These are phyloP conservation scores for Vaccinium darrowii DNA, from an alignment of 148 eudicot genomes.

Conservation along the genomic window DNA sequence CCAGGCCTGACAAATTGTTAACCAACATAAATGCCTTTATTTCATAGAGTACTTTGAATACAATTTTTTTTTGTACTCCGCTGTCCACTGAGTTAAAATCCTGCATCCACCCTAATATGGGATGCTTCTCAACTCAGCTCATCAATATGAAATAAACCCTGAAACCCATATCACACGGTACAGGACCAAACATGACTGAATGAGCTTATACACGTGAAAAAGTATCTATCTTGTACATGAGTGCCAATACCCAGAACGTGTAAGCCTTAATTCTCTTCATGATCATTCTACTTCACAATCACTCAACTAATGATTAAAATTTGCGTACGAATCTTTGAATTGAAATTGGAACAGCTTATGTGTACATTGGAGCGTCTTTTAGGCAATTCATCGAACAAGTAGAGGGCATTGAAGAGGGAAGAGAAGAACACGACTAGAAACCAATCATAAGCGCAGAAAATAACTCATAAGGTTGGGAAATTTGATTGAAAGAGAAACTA, in stretches of 20 bases:
- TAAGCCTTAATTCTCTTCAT: neutral
- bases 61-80: no score
- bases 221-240: neutral
- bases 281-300: neutral
- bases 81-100: no score
- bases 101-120: no score
- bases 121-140: no score
- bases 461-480: neutral
- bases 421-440: neutral
- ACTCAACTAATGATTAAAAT: neutral
- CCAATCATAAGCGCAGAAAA: neutral
- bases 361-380: neutral
- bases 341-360: neutral
- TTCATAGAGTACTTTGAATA: no score
- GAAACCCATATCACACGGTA: neutral
- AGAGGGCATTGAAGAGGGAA: neutral
- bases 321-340: neutral
- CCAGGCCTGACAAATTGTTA: no score
- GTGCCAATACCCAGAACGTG: neutral
- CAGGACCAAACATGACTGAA: constrained; percentile 4
- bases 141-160: no score
- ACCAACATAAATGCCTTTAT: no score
- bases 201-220: neutral
- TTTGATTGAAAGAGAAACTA: neutral
- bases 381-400: constrained; percentile 6